Evolutionary conservation across 2,329 filamentous ascomycete genomes (phyloP), one percentile per base, ranked within the genome.

Genomic region (Coniosporium tulheliwenetii): DNA sequence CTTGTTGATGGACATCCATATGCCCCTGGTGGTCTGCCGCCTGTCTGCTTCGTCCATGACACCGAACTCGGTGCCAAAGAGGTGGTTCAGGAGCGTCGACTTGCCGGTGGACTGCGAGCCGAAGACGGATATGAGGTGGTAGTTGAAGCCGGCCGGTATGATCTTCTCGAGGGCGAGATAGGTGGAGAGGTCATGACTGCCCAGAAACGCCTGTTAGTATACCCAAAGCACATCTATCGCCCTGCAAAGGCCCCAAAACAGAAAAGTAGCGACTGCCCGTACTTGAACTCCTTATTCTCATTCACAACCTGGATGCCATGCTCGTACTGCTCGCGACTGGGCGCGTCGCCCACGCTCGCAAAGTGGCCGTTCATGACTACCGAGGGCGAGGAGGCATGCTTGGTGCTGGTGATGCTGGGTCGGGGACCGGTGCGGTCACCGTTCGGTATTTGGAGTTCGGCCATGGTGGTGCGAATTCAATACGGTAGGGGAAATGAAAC

Each of bases 1-100:
- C 68, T 93, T 94, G 65, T 96, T 96, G 69, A 94, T 93, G 48
- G 87, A 93, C 81, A 98, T 81, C 91, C 91, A 98, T 59, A 98
- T 98, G 57, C 91, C 91, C 69, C 96, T 98, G 36, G 91, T 98
- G 0, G 91, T 98, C 70, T 98, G 91, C 46, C 86, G 79, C 48
- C 91, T 77, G 61, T 95, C 86, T 46, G 78, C 73, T 70, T 98
- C 91, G 52, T 85, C 85, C 91, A 98, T 98, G 58, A 98, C 89
- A 50, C 85, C 89, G 66, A 98, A 98, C 43, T 87, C 74, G 50
- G 91, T 98, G 47, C 85, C 85, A 59, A 98, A 98, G 43, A 98
- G 78, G 63, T 89, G 73, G 67, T 98, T 98, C 48, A 98, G 77
- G 37, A 98, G 73, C 5, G 91, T 98, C 37, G 91, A 96, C 67